These are phyloP conservation scores for Mariannaea sp. DNA, from an alignment of 2,329 filamentous ascomycete species.

Conservation along the genomic window DNA sequence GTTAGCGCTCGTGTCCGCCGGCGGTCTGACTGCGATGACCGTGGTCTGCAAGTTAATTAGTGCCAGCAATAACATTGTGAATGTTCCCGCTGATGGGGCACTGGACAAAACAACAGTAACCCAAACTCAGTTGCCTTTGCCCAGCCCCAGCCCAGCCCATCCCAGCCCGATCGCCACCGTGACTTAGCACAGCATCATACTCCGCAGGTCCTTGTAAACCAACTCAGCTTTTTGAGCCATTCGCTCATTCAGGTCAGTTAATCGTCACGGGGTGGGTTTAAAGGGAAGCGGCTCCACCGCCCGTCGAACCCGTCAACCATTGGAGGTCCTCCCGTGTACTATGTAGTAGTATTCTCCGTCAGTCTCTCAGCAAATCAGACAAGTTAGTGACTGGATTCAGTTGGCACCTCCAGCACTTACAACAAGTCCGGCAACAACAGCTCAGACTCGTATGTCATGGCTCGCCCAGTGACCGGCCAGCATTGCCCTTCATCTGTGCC, in stretches of 20 bases:
- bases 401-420: conserved; percentile 12
- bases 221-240: too few relatives aligned
- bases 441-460: conserved; percentile 29
- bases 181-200: too few relatives aligned
- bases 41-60: too few relatives aligned
- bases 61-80: too few relatives aligned
- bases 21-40: neutral
- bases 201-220: too few relatives aligned
- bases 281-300: conserved; percentile 12
- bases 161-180: neutral
- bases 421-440: conserved; percentile 21
- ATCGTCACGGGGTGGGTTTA: conserved; percentile 14
- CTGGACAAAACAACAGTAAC: neutral
- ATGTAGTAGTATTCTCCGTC: neutral
- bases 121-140: too few relatives aligned
- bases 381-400: conserved; percentile 6
- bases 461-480: conserved; percentile 20
- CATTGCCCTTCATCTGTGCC: conserved; percentile 5
- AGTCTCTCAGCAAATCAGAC: conserved; percentile 6
- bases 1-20: conserved; percentile 9
- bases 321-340: conserved; percentile 17
- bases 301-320: conserved; percentile 8
- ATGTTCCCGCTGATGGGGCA: neutral
- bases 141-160: neutral
- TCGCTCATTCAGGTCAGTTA: conserved; percentile 9